Percentiles rank a stretch among this genome's conserved stretches.
Evolutionary conservation across 2,329 filamentous ascomycete species (phyloP).

Genomic region (Botryotinia narcissicola): DNA sequence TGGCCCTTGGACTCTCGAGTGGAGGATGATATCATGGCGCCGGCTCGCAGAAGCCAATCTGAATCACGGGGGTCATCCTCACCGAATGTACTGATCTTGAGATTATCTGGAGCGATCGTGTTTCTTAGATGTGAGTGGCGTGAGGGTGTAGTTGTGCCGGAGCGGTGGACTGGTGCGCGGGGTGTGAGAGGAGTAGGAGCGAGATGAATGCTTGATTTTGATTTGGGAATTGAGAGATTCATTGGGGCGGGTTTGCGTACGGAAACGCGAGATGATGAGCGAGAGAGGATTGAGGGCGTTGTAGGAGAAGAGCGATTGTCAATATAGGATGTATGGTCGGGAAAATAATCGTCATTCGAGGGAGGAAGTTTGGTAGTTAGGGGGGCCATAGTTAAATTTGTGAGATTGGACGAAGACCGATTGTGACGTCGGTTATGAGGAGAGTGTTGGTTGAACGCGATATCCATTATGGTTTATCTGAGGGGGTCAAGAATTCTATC

Average conservation of each 20-base stretch:
- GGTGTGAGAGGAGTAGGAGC: slow-evolving; percentile 24
- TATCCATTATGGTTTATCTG: slow-evolving; percentile 48
- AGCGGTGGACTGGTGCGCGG: slow-evolving; percentile 26
- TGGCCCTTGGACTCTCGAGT: slow-evolving; percentile 67
- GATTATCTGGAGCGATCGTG: slow-evolving; percentile 32
- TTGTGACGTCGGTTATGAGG: slow-evolving; percentile 57
- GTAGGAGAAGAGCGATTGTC: slow-evolving; percentile 62
- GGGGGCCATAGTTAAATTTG: slow-evolving; percentile 61
- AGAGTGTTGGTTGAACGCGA: slow-evolving; percentile 59
- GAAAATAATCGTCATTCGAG: slow-evolving; percentile 49
- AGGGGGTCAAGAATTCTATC: neutral
- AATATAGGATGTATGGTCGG: slow-evolving; percentile 53
- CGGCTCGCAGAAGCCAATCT: slow-evolving; percentile 65
- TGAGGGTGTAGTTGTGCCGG: slow-evolving; percentile 31
- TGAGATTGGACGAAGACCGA: slow-evolving; percentile 57
- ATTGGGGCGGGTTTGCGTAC: slow-evolving; percentile 39
- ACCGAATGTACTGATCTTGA: slow-evolving; percentile 32
- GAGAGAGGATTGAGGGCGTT: slow-evolving; percentile 61
- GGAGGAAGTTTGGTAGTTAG: slow-evolving; percentile 61
- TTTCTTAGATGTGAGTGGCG: slow-evolving; percentile 23
- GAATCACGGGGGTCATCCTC: slow-evolving; percentile 48
- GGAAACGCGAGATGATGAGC: slow-evolving; percentile 52
- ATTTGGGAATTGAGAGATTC: slow-evolving; percentile 49
- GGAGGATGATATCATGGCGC: slow-evolving; percentile 60
- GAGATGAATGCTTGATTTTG: slow-evolving; percentile 62